Evolutionary conservation across 352 stramenopile species (phyloP), one percentile per base, ranked within the genome.

Genomic region (Achlya hypogyna): DNA sequence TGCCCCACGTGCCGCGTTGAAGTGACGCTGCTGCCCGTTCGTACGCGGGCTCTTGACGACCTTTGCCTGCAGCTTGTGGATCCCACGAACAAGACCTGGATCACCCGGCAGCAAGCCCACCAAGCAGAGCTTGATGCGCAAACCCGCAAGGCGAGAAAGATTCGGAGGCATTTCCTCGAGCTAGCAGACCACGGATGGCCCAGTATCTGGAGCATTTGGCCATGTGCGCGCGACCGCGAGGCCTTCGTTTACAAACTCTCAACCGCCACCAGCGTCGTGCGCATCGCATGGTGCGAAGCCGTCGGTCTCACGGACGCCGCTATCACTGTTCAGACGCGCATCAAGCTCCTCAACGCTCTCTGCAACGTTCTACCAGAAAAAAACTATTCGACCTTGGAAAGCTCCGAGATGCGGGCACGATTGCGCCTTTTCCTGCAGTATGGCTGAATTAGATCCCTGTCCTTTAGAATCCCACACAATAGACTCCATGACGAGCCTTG

Each of bases 11-110:
- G 86, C 67, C 86, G 86, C 32, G 63, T 79, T 1, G 52, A 74
- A 47, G 83, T 94, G 40, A 78, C 78, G 62, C 75, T 75, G 0
- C 53, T 91, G 45, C 86, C 86, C 1, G 83, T 94, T 38, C 86
- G 82, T 28, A 94, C 91, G 47, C 82, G 86, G 18, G 82, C 86
- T 12, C 73, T 94, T 5, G 86, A 94, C 69, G 82, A 90, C n/a
- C 73, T 94, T 8, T 79, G 91, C 28, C 69, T 79, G 42, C 74
- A 78, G 8, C 60, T 94, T 32, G 81, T 87, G 23, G 86, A 84
- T n/a, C 69, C 88, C 1, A 79, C 77, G 12, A 79, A 89, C 12
- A 69, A 74, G 0, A 22, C 76, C 75, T 49, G 70, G 80, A n/a
- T 62, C 62, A 35, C 75, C 72, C 62, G 69, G 76, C 16, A 54